phyloP scores from a whole-genome alignment of 2,329 filamentous ascomycete genomes.

The Teratosphaeria epicoccoides region DNA sequence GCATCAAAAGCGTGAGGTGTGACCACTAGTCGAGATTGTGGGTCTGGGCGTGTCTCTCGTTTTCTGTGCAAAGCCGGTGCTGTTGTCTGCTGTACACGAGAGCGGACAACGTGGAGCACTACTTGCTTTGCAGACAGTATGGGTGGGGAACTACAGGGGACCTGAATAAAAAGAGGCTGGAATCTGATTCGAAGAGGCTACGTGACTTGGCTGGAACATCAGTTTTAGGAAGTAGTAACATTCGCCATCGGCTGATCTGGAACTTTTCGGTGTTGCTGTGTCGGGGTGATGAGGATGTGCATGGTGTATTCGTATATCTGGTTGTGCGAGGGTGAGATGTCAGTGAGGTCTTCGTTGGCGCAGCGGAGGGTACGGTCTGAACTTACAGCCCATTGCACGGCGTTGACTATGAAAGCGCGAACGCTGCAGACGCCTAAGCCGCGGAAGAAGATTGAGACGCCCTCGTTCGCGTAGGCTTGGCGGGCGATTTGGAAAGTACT shows the following conservation, averaged over 20 bases:
- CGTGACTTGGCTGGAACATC: neutral
- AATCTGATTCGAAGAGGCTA: neutral
- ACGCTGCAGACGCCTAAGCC: conserved; percentile 73
- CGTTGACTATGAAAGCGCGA: conserved; percentile 85
- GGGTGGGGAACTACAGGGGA: neutral
- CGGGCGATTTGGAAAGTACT: conserved; percentile 54
- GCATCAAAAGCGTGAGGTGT: neutral
- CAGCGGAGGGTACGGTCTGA: neutral
- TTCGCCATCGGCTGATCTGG: neutral
- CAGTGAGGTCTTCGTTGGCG: neutral
- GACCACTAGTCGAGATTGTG: neutral
- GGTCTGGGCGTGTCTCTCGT: neutral
- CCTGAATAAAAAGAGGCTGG: neutral
- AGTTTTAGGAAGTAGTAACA: neutral
- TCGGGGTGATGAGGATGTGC: neutral
- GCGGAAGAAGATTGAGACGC: conserved; percentile 66
- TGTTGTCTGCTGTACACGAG: neutral
- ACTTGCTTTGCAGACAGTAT: neutral
- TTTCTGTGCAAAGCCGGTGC: neutral
- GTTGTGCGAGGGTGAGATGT: neutral
- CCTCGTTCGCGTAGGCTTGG: conserved; percentile 60
- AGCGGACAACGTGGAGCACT: neutral
- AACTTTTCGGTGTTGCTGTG: neutral
- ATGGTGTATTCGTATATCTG: neutral
- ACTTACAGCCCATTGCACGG: conserved; percentile 70